Percentiles rank a stretch among this genome's conserved stretches.
Conservation (phyloP, 1,284 basidiomycete genomes). For the Moniliella sp. region DNA sequence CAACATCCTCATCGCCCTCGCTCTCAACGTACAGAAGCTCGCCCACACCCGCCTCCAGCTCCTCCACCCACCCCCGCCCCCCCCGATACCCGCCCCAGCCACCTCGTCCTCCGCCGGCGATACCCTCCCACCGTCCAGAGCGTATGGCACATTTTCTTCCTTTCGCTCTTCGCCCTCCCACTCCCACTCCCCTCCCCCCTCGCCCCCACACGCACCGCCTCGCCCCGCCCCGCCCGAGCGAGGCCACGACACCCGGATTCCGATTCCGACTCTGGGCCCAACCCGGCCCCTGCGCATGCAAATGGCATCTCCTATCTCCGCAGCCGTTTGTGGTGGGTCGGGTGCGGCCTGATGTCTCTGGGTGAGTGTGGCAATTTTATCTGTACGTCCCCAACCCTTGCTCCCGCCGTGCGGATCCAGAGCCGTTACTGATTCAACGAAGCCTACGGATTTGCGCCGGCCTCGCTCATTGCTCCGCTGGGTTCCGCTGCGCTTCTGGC, state of each 20-base stretch:
- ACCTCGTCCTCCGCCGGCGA: no score
- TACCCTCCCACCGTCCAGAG: no score
- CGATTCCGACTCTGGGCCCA: no score
- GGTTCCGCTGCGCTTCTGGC: conserved; percentile 66
- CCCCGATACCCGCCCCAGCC: conserved; percentile 3
- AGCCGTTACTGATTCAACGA: no score
- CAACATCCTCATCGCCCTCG: conserved; percentile 69
- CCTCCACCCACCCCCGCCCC: conserved; percentile 5
- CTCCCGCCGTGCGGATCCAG: not conserved
- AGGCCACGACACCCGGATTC: no score
- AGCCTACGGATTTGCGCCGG: conserved; percentile 68
- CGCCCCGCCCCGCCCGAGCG: no score
- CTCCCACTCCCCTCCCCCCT: no score
- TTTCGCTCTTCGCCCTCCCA: no score
- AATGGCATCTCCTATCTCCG: no score
- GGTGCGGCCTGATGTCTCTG: conserved; percentile 66
- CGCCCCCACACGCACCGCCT: conserved; percentile 1
- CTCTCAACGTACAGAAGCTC: conserved; percentile 58
- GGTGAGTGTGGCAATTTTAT: conserved; percentile 74
- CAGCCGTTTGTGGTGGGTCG: conserved; percentile 70
- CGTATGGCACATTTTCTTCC: no score
- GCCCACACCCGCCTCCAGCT: conserved; percentile 55
- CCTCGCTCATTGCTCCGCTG: conserved; percentile 77
- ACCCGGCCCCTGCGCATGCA: no score
- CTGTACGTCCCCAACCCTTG: conserved; percentile 5